Evolutionary conservation across 306 rosid species (phyloP), one percentile per base, ranked within the genome.

Genomic region (Quercus variabilis): DNA sequence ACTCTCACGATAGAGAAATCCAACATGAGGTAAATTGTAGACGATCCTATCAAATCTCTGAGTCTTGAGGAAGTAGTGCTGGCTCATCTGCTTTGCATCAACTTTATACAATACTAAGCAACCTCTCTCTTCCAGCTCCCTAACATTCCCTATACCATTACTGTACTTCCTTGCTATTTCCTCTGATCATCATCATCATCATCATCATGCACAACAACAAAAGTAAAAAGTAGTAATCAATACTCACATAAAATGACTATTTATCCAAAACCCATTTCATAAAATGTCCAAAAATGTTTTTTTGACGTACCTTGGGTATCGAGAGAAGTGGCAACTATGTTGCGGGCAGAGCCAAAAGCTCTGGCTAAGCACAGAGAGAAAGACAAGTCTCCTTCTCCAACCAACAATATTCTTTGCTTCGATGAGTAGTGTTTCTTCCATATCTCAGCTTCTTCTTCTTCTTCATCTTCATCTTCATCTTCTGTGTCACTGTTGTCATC

Each of bases 361-460:
- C 55, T 80, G 30, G 97, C 95, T 56, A 93, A 75, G 78, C 33
- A 87, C 12, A 89, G 86, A 18, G 98, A 80, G 79, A 93, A 90
- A 31, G 97, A 91, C 76, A 93, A 91, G 74, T 93, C 98, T 68
- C 98, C 98, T 64, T 93, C 98, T 69, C 98, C 97, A 38, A 93
- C 91, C 69, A 93, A 69, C 20, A 91, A 87, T 67, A 90, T 91
- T 75, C 76, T 84, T 0, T 91, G 97, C 43, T 20, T 83, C 4
- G 98, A 93, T 23, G 93, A 93, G 81, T 93, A 91, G 81, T 91
- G 91, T n/a, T 83, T 86, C 65, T 69, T 86, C 97, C 98, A 87
- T 85, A 81, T 83, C 83, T 78, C 92, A 69, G 79, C 31, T 76
- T 71, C 63, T 59, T 84, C 84, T 9, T 23, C 23, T 69, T 77